phyloP scores from a whole-genome alignment of 352 stramenopile genomes.

The Peronospora farinosa region DNA sequence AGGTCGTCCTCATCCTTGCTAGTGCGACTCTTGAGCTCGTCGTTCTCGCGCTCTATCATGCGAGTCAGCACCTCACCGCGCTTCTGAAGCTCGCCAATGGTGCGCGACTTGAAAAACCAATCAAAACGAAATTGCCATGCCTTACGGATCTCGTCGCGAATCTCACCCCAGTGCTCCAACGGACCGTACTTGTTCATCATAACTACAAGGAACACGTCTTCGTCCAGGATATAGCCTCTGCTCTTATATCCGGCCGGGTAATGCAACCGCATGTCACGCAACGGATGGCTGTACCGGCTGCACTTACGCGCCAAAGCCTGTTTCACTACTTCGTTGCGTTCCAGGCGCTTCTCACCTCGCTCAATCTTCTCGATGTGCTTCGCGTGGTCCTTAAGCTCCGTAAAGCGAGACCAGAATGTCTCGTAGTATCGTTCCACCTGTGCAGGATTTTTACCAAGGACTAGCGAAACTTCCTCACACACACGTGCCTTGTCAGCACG shows the following conservation, averaged over 20 bases:
- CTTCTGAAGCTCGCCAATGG: constrained; percentile 95
- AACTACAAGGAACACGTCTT: constrained; percentile 97
- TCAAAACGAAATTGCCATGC: constrained; percentile 99
- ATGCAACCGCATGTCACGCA: constrained; percentile 83
- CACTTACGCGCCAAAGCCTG: constrained; percentile 94
- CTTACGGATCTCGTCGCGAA: constrained; percentile 95
- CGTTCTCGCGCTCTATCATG: constrained; percentile 92
- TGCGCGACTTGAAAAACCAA: constrained; percentile 99
- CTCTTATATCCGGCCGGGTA: constrained; percentile 90
- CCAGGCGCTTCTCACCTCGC: constrained; percentile 93
- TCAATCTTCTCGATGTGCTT: constrained; percentile 95
- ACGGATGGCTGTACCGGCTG: constrained; percentile 90
- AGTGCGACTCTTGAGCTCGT: constrained; percentile 75
- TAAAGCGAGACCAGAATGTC: constrained; percentile 92
- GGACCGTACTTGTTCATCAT: constrained; percentile 99
- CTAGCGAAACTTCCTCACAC: constrained; percentile 84
- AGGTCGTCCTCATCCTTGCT: constrained; percentile 72
- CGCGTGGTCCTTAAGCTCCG: constrained; percentile 87
- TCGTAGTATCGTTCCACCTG: constrained; percentile 95
- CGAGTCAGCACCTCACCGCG: constrained; percentile 93
- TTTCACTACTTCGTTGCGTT: constrained; percentile 93
- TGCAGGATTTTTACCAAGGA: constrained; percentile 86
- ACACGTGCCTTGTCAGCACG: constrained; percentile 88
- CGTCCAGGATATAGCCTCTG: constrained; percentile 93
- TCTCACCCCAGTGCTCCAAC: constrained; percentile 93